Base-by-base conservation (phyloP, 1,139 yeast species). In the Trichomonascaceae sp. region DNA sequence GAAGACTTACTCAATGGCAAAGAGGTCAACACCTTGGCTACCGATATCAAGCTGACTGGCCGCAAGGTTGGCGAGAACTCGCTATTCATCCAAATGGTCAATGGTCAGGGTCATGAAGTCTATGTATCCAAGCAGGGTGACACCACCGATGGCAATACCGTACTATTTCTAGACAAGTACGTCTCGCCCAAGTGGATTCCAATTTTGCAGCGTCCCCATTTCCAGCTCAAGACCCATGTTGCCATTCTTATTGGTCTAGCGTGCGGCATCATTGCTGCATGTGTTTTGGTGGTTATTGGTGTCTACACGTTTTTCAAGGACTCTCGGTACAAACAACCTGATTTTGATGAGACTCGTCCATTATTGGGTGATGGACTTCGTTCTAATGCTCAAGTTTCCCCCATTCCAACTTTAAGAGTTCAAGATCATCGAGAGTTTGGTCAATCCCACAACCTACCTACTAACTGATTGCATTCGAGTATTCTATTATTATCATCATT, bases 91-190 rank as follows among this genome's bases (percentile, higher is more conserved):
- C 56, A 58, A 26, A 43, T 61, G 6, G 44, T 51, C 11, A 66
- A 74, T 37, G 78, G 79, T 13, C 60, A 64, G 34, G 78, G 75
- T 32, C 77, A 71, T 44, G 84, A 77, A 44, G 79, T 80, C 0
- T 62, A 76, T 34, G 59, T 85, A 5, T 42, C 78, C 16, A 66
- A 71, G 18, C 72, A 70, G 45, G 96, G 95, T 1, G 75, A 87
- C 45, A 66, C 85, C 14, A 0, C 62, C 72, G 32, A 28, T 5
- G 30, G 32, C 11, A 27, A 30, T 8, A 82, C 94, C 39, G 73
- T 85, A 2, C 71, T 82, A 38, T 57, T 79, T 14, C 62, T 84
- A 22, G 94, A 85, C 46, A 63, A 74, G 35, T 87, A 89, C 4
- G 59, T 76, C 13, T 61, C 71, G 8, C 69, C 77, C 4, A 52